phyloP scores from a whole-genome alignment of 345 rosid genomes.

The Passiflora organensis region DNA sequence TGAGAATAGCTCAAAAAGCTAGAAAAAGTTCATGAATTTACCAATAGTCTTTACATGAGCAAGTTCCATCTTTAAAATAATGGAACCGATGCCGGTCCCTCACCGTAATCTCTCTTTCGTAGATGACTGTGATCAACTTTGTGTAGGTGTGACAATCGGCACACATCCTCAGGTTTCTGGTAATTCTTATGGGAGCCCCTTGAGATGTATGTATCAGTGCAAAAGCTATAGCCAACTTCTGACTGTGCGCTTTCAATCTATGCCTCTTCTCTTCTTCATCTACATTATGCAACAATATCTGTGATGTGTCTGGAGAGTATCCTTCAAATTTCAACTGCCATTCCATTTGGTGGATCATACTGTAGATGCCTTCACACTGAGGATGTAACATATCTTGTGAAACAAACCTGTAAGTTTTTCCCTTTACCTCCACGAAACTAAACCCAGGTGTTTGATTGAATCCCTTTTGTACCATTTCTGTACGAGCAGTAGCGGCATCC shows the following conservation, averaged over 20 bases:
- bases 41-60: constrained; percentile 48
- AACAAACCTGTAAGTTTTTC: constrained; percentile 47
- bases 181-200: constrained; percentile 53
- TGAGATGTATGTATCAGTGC: constrained; percentile 49
- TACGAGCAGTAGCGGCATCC: constrained; percentile 40
- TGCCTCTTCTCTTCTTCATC: constrained; percentile 62
- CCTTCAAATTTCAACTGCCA: constrained; percentile 89
- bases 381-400: constrained; percentile 55
- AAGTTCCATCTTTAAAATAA: constrained; percentile 72
- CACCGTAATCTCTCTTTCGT: constrained; percentile 55
- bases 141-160: constrained; percentile 73
- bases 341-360: constrained; percentile 80
- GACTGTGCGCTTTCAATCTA: constrained; percentile 69
- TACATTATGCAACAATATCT: constrained; percentile 47
- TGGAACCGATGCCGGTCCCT: constrained; percentile 65
- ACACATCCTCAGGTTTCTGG: constrained; percentile 78
- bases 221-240: constrained; percentile 71
- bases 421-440: constrained; percentile 49
- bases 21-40: background rate
- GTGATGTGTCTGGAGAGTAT: constrained; percentile 51
- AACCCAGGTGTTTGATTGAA: constrained; percentile 51
- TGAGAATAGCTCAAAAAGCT: too few species aligned
- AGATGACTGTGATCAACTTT: constrained; percentile 57
- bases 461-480: constrained; percentile 35
- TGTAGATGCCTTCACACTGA: constrained; percentile 30